phyloP scores from a whole-genome alignment of 2,329 filamentous ascomycete species.

The Lecanosticta acicola region DNA sequence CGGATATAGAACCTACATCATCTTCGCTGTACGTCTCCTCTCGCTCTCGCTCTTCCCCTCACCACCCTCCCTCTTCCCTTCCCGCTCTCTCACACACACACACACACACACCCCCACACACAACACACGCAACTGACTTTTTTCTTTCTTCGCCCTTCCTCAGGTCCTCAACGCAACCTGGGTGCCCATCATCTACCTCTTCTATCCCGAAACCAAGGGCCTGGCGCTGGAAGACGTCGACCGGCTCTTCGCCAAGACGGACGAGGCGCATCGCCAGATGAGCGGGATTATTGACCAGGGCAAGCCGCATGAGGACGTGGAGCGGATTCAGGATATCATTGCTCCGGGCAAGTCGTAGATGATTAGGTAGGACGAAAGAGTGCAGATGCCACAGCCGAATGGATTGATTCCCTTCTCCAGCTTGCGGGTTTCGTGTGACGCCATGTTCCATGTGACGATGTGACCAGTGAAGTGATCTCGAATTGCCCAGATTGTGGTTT shows the following conservation, averaged over 20 bases:
- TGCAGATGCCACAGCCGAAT: neutral
- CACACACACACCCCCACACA: neutral
- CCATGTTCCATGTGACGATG: no score
- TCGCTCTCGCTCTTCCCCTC: neutral
- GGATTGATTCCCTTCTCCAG: no score
- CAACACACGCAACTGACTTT: neutral
- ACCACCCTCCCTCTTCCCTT: neutral
- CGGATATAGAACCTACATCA: constrained; percentile 51
- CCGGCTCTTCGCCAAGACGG: constrained; percentile 50
- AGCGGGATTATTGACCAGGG: constrained; percentile 7
- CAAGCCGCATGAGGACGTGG: neutral
- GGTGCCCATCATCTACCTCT: constrained; percentile 54
- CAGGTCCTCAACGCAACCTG: constrained; percentile 20
- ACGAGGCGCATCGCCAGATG: constrained; percentile 21
- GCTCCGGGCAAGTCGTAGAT: no score
- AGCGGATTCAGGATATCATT: neutral
- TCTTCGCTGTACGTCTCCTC: constrained; percentile 24
- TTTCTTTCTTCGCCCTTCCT: constrained; percentile 1
- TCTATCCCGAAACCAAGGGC: constrained; percentile 57
- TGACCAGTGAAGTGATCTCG: no score
- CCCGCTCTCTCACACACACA: no score
- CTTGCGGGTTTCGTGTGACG: no score
- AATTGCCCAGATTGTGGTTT: no score
- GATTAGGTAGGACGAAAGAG: neutral
- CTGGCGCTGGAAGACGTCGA: constrained; percentile 61